Evolutionary conservation across 208 protist genomes (phyloP), one percentile per base, ranked within the genome.

Genomic region (Porcisia deanei): DNA sequence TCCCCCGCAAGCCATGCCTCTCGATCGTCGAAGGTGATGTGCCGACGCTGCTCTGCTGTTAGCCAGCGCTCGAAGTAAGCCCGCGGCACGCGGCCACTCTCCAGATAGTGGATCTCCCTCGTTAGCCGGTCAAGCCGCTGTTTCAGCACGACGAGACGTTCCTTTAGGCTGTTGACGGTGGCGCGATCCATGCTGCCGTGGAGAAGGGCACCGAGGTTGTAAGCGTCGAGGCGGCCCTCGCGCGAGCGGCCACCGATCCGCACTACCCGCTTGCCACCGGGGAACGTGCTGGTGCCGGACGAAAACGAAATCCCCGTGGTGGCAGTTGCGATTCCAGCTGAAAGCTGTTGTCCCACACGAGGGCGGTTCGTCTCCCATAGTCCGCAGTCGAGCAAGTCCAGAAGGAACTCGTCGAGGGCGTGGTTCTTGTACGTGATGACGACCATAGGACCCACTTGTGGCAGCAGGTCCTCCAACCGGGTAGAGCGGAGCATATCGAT

Each of bases 401-500:
- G 80, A 34, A 97, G 91, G 68, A 97, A 97, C 82, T 98, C 93
- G 76, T 99, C 97, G 25, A 99, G 84, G n/a, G 97, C 96, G 79
- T 99, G 97, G 80, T 99, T 99, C 72, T 98, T 98, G 82, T 96
- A 98, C 73, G 95, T 98, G 76, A 98, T 94, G 37, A 97, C 87
- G 14, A 98, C 90, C 43, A 98, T 92, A 53, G 95, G 95, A 0
- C 92, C 91, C 34, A 94, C 86, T 20, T 71, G 76, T n/a, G 91
- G 92, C 59, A 95, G 81, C 75, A 97, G 76, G 22, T 91, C 80
- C 43, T 84, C 84, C 58, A 81, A 66, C 16, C 77, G 73, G 49
- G 85, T 89, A 20, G 83, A 85, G 22, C 73, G 68, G 20, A 97
- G 83, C 73, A 86, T 69, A 61, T 93, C 91, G 25, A 96, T 84